These are phyloP conservation scores for Triticum dicoccoides DNA, from an alignment of 176 grass and related monocot genomes.

Conservation along the genomic window DNA sequence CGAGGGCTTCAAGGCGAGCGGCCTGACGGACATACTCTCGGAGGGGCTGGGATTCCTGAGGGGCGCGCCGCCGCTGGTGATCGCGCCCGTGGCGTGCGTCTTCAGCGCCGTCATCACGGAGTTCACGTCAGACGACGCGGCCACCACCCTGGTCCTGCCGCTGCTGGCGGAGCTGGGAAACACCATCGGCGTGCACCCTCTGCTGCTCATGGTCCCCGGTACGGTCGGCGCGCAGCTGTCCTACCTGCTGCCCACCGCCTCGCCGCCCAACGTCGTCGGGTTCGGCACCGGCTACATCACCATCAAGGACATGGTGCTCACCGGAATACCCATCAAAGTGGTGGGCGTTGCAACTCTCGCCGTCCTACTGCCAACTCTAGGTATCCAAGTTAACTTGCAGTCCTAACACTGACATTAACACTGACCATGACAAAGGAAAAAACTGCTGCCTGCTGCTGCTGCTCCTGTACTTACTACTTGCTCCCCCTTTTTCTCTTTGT, in stretches of 20 bases:
- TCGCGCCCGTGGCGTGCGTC: slow-evolving; percentile 50
- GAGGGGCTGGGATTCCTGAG: slow-evolving; percentile 45
- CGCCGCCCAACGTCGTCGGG: slow-evolving; percentile 62
- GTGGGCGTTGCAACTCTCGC: slow-evolving; percentile 35
- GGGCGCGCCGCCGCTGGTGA: slow-evolving; percentile 32
- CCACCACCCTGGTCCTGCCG: slow-evolving; percentile 70
- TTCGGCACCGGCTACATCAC: slow-evolving; percentile 58
- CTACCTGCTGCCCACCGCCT: slow-evolving; percentile 61
- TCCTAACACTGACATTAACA: neutral
- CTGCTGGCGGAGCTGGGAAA: slow-evolving; percentile 58
- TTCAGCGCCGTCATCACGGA: slow-evolving; percentile 55
- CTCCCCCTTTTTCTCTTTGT: neutral
- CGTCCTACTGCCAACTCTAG: slow-evolving; percentile 58
- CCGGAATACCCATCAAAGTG: slow-evolving; percentile 54
- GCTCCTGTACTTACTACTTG: neutral
- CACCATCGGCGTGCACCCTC: slow-evolving; percentile 51
- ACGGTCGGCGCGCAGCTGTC: slow-evolving; percentile 66
- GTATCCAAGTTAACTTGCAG: slow-evolving; percentile 7
- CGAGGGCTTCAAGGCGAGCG: slow-evolving; percentile 59
- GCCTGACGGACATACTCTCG: slow-evolving; percentile 56
- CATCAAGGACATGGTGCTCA: slow-evolving; percentile 68
- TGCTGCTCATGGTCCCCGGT: slow-evolving; percentile 73
- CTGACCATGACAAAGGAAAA: neutral
- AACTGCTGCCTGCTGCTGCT: neutral
- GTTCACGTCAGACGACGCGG: slow-evolving; percentile 74